A percentile compares a stretch with the other conserved stretches of the same genome.
phyloP scores from a whole-genome alignment of 768 basidiomycete genomes.

The Serendipita sp. region DNA sequence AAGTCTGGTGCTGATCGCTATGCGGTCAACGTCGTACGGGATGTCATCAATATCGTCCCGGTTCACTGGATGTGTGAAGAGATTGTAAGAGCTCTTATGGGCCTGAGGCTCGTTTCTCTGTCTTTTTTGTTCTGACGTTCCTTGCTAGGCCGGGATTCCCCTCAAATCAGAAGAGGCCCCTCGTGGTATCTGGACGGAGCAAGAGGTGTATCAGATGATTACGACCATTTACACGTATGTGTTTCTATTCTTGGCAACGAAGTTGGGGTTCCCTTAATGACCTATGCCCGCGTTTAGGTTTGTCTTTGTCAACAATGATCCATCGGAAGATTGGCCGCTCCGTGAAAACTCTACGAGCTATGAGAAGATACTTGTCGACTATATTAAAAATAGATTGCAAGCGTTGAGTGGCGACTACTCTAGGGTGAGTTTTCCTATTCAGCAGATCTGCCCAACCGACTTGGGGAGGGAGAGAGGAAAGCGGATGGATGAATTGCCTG shows the following conservation, averaged over 20 bases:
- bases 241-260: too few relatives aligned
- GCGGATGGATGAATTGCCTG: not conserved
- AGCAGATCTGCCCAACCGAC: too few relatives aligned
- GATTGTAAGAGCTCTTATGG: constrained; percentile 44
- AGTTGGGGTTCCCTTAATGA: not conserved
- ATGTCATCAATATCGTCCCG: constrained; percentile 50
- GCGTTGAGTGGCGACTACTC: constrained; percentile 24
- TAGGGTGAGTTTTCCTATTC: constrained; percentile 21
- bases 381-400: constrained; percentile 40
- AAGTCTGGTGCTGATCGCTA: constrained; percentile 15
- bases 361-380: constrained; percentile 35
- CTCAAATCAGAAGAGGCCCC: constrained; percentile 41
- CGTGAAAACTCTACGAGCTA: constrained; percentile 36
- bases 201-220: constrained; percentile 46
- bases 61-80: constrained; percentile 44
- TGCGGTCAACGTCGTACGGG: constrained; percentile 44
- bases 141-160: constrained; percentile 50
- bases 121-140: too few relatives aligned
- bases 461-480: too few relatives aligned
- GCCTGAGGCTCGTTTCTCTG: not conserved
- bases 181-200: constrained; percentile 45
- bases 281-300: constrained; percentile 28
- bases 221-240: constrained; percentile 57
- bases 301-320: constrained; percentile 58
- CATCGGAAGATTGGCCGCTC: constrained; percentile 40